Evolutionary conservation across 2,329 filamentous ascomycete genomes (phyloP).

Genomic region (Apiospora sp.): DNA sequence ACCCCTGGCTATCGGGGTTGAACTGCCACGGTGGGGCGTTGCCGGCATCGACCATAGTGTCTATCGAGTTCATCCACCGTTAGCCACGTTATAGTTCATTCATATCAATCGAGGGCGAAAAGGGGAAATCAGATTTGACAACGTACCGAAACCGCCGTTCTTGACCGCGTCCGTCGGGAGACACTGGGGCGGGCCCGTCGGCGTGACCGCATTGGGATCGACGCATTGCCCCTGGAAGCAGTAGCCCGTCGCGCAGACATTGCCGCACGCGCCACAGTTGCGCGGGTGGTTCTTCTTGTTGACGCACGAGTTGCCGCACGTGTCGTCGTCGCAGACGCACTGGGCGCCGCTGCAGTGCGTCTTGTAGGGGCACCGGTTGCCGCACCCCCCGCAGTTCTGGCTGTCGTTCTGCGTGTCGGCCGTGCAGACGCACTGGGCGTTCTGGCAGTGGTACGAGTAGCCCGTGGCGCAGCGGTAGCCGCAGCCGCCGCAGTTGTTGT

Average conservation of each 20-base stretch:
- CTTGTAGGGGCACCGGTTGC: slow-evolving; percentile 26
- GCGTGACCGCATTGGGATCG: background rate
- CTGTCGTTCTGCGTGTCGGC: slow-evolving; percentile 21
- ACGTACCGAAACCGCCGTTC: slow-evolving; percentile 8
- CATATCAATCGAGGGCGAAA: too few species aligned
- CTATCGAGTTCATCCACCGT: background rate
- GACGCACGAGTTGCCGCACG: slow-evolving; percentile 28
- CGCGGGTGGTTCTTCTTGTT: slow-evolving; percentile 29
- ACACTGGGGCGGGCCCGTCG: background rate
- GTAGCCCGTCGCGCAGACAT: slow-evolving; percentile 29
- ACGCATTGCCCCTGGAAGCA: slow-evolving; percentile 30
- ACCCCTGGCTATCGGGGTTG: background rate
- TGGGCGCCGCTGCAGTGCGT: slow-evolving; percentile 24
- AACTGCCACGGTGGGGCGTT: background rate
- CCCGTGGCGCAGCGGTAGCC: background rate
- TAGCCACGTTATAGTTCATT: background rate
- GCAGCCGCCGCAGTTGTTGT: background rate
- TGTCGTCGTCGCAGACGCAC: slow-evolving; percentile 28
- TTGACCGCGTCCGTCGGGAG: slow-evolving; percentile 2
- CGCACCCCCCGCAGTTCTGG: slow-evolving; percentile 31
- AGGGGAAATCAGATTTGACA: background rate
- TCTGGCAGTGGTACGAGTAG: background rate
- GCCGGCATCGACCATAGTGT: background rate
- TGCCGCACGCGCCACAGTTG: slow-evolving; percentile 32
- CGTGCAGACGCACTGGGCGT: background rate